These are phyloP conservation scores for Pseudocercospora eumusae DNA, from an alignment of 2,329 filamentous ascomycete species.

Conservation along the genomic window DNA sequence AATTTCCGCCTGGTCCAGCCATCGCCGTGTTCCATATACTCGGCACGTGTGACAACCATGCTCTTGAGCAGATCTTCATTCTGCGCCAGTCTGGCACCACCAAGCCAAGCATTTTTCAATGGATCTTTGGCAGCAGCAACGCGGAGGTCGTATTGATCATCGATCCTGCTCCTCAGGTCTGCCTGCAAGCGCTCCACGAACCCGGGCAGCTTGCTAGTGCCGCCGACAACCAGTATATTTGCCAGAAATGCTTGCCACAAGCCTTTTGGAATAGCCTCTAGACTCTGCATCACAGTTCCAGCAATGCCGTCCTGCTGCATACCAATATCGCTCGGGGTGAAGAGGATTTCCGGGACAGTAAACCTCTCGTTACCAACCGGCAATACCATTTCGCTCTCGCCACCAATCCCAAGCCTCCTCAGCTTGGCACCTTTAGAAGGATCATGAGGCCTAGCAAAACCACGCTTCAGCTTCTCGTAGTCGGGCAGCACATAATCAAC, in stretches of 20 bases:
- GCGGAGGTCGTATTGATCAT: conserved; percentile 73
- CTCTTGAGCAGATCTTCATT: conserved; percentile 65
- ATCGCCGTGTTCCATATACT: conserved; percentile 85
- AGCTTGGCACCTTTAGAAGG: conserved; percentile 60
- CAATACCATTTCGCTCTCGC: conserved; percentile 71
- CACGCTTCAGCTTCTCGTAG: conserved; percentile 63
- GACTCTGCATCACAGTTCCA: conserved; percentile 76
- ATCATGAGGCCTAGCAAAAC: conserved; percentile 76
- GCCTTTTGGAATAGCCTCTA: conserved; percentile 74
- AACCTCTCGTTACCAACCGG: conserved; percentile 92
- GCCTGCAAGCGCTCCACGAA: conserved; percentile 71
- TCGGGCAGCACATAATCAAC: conserved; percentile 93
- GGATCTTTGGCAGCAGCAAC: conserved; percentile 71
- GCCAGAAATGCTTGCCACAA: conserved; percentile 81
- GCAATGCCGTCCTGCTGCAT: conserved; percentile 80
- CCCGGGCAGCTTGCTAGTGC: conserved; percentile 76
- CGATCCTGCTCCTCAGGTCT: conserved; percentile 40
- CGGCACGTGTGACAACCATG: conserved; percentile 76
- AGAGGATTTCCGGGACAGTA: conserved; percentile 82
- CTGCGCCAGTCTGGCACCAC: conserved; percentile 74
- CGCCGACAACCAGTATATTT: conserved; percentile 87
- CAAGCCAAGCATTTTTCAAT: conserved; percentile 79
- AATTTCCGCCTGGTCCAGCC: conserved; percentile 41
- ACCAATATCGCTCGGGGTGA: conserved; percentile 81
- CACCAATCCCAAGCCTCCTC: conserved; percentile 51